Percentiles rank a stretch among this genome's conserved stretches.
These are phyloP conservation scores for Paecilomyces fulvus DNA, from an alignment of 2,329 filamentous ascomycete species.

Conservation along the genomic window DNA sequence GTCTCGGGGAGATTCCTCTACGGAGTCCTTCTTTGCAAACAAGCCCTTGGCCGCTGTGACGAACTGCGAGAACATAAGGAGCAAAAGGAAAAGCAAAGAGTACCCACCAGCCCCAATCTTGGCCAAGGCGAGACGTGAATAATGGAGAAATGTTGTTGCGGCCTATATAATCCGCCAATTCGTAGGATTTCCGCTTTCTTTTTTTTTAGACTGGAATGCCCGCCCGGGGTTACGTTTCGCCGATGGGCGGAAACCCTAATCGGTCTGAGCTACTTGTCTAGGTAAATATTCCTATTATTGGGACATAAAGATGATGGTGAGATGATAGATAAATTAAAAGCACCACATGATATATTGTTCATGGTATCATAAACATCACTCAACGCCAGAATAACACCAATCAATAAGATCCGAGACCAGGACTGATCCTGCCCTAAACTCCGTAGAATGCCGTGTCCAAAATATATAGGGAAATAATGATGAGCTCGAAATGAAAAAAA, in stretches of 20 bases:
- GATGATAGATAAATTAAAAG: neutral
- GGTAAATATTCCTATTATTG: neutral
- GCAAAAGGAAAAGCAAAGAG: slow-evolving; percentile 2
- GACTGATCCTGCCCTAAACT: neutral
- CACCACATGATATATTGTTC: neutral
- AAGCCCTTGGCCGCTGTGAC: slow-evolving; percentile 35
- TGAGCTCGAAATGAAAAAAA: neutral
- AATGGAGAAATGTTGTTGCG: slow-evolving; percentile 13
- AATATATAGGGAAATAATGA: neutral
- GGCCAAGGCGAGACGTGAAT: neutral
- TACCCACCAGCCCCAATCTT: neutral
- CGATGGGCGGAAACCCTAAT: slow-evolving; percentile 7
- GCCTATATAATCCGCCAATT: slow-evolving; percentile 3
- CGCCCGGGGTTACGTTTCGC: slow-evolving; percentile 13
- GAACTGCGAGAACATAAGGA: slow-evolving; percentile 34
- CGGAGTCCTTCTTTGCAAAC: slow-evolving; percentile 25
- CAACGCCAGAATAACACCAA: neutral
- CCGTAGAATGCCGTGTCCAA: neutral
- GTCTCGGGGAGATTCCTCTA: slow-evolving; percentile 6
- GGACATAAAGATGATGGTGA: neutral
- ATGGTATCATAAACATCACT: neutral
- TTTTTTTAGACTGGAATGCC: neutral
- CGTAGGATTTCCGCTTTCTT: slow-evolving; percentile 4
- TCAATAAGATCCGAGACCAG: neutral
- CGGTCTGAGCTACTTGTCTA: neutral